These are phyloP conservation scores for Suillus clintonianus DNA, from an alignment of 768 basidiomycete species.

Conservation along the genomic window DNA sequence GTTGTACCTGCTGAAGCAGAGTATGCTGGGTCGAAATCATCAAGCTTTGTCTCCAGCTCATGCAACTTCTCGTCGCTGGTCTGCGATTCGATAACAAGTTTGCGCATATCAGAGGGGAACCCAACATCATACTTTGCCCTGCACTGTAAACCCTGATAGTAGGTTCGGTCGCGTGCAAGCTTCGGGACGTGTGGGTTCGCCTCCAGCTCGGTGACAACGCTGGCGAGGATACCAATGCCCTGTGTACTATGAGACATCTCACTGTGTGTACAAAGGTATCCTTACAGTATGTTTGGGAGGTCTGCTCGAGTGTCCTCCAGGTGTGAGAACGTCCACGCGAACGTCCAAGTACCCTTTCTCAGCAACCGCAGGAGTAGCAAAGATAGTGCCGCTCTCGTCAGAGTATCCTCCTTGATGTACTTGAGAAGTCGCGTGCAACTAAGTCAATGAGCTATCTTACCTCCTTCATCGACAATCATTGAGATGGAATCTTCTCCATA, in stretches of 20 bases:
- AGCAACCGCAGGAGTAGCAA: conserved; percentile 32
- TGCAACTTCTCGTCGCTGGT: conserved; percentile 20
- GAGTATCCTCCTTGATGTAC: conserved; percentile 27
- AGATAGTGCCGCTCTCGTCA: conserved; percentile 28
- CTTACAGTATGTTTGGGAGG: conserved; percentile 55
- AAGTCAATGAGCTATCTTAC: conserved; percentile 20
- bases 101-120: conserved; percentile 25
- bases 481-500: conserved; percentile 54
- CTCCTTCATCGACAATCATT: conserved; percentile 63
- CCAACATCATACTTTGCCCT: conserved; percentile 40
- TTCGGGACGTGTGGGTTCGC: conserved; percentile 39
- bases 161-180: conserved; percentile 26
- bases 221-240: conserved; percentile 54
- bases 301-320: conserved; percentile 57
- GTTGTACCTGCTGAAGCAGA: conserved; percentile 25
- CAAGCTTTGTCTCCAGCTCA: conserved; percentile 16
- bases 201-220: conserved; percentile 50
- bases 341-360: conserved; percentile 50
- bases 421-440: neutral
- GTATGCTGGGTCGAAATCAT: conserved; percentile 21
- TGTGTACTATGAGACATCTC: conserved; percentile 9
- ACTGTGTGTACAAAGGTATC: neutral
- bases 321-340: conserved; percentile 42
- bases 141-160: conserved; percentile 41
- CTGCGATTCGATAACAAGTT: conserved; percentile 23